Conservation (phyloP, 768 basidiomycete genomes). For the Lyophyllum atratum region DNA sequence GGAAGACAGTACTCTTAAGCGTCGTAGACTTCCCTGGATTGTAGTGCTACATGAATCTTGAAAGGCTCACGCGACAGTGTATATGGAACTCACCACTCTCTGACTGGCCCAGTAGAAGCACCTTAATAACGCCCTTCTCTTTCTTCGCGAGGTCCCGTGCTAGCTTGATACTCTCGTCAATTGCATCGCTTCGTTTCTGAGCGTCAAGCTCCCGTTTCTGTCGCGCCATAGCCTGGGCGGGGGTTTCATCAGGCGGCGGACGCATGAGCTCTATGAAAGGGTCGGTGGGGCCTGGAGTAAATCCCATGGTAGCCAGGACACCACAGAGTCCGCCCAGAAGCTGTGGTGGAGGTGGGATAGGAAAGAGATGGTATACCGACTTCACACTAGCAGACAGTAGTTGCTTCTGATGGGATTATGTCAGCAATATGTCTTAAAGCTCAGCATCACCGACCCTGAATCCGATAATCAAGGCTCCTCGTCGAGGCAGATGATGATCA, state of each 20-base stretch:
- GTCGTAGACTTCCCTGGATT: slow-evolving; percentile 67
- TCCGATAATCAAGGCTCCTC: background rate
- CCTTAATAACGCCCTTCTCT: slow-evolving; percentile 50
- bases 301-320: slow-evolving; percentile 29
- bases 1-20: slow-evolving; percentile 53
- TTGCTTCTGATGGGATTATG: slow-evolving; percentile 3
- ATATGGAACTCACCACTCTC: slow-evolving; percentile 56
- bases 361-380: slow-evolving; percentile 3
- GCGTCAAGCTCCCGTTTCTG: slow-evolving; percentile 49
- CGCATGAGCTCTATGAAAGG: slow-evolving; percentile 48
- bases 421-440: background rate
- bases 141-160: slow-evolving; percentile 46
- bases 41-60: slow-evolving; percentile 4
- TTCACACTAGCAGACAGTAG: background rate
- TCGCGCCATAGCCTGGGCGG: slow-evolving; percentile 48
- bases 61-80: background rate
- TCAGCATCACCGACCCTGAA: background rate
- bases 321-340: slow-evolving; percentile 1
- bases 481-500: slow-evolving; percentile 1
- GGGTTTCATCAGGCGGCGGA: slow-evolving; percentile 54
- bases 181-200: slow-evolving; percentile 51
- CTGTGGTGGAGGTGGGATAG: slow-evolving; percentile 10
- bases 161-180: slow-evolving; percentile 60
- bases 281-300: slow-evolving; percentile 37
- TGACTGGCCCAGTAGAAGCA: slow-evolving; percentile 65